phyloP scores from a whole-genome alignment of 495 filamentous ascomycete genomes.

The Xylaria curta region DNA sequence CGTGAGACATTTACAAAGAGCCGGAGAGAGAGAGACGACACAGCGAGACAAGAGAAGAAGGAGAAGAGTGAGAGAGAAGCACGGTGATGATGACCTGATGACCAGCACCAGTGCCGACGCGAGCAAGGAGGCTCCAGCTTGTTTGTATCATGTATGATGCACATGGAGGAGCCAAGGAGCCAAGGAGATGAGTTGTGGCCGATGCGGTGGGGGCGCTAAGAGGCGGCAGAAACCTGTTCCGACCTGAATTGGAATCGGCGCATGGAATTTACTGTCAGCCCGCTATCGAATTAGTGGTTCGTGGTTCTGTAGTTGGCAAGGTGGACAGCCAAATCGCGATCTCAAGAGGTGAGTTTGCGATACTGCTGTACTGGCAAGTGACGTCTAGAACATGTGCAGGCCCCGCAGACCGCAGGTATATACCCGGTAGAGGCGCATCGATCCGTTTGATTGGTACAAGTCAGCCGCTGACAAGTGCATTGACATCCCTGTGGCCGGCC shows the following conservation, averaged over 20 bases:
- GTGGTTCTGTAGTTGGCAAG: not conserved
- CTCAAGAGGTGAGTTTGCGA: not conserved
- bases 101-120: conserved; percentile 18
- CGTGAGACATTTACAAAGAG: conserved; percentile 13
- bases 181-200: not conserved
- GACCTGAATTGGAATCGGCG: conserved; percentile 17
- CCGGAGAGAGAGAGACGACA: not conserved
- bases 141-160: conserved; percentile 26
- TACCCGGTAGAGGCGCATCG: conserved; percentile 6
- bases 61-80: not conserved
- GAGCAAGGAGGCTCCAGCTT: conserved; percentile 24
- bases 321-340: conserved; percentile 21
- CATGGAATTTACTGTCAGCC: not conserved
- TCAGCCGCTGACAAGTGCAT: conserved; percentile 7
- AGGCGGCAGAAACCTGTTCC: conserved; percentile 22
- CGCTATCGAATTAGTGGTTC: conserved; percentile 1
- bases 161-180: conserved; percentile 12
- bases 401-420: conserved; percentile 2
- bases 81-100: conserved; percentile 4
- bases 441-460: conserved; percentile 7
- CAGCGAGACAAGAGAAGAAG: not conserved
- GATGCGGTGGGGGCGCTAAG: conserved; percentile 1
- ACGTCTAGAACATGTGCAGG: not conserved
- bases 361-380: conserved; percentile 6
- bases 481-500: conserved; percentile 2